Base-by-base conservation (phyloP, 169 alveolate genomes). In the Eimeria falciformis region DNA sequence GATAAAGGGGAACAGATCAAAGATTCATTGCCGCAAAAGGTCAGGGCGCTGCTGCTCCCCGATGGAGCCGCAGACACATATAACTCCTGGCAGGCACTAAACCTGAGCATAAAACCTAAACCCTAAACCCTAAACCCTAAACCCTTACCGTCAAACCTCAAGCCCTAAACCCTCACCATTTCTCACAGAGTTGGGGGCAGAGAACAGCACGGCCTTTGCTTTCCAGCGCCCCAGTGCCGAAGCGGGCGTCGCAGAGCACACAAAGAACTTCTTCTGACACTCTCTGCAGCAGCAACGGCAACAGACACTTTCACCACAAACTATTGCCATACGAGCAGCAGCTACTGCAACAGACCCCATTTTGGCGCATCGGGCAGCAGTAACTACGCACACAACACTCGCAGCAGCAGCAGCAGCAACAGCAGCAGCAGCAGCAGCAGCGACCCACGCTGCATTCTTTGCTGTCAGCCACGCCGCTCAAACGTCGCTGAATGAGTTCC, bases 221-320 rank as follows among this genome's bases (percentile, higher is more conserved):
- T 75, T 81, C 89, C 40, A 55, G 55, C 47, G 50, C 89, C 40
- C 89, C 89, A 40, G 89, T 81, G 75, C 89, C 89, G 50, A 81
- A 81, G 0, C 89, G 50, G 18, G 89, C 75, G 40, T 81, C 89
- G 46, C 89, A 81, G 45, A 81, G 62, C 21, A 33, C 71, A 75
- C 89, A 81, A 71, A 81, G 14, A 27, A 81, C 89, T 33, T 81
- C 75, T 65, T 81, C 89, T 9, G 89, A 81, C n/a, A 81, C 89
- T 45, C 27, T 81, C 89, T 81, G 89, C 75, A 53, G 40, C 77
- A 81, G 75, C 89, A 81, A 29, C 5, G 25, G 89, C 75, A 55
- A 7, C 89, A 55, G 14, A 45, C 1, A 5, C n/a, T n/a, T n/a
- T n/a, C n/a, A n/a, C n/a, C n/a, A n/a, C n/a, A n/a, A n/a, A n/a